Conservation (phyloP, 495 filamentous ascomycete genomes). For the Aspergillus coremiiformis region DNA sequence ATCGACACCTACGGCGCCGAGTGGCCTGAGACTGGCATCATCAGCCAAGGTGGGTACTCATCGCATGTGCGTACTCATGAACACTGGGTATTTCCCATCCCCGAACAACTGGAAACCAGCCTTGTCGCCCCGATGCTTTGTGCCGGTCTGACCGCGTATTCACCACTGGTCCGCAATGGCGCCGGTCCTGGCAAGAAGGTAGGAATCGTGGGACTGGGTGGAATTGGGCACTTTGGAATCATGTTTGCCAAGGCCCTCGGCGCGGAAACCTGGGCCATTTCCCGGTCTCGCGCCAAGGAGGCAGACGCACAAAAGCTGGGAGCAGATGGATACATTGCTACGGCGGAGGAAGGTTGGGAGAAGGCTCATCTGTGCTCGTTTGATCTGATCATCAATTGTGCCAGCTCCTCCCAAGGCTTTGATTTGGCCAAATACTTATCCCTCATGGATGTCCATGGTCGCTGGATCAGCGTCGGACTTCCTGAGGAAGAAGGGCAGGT, state of each 20-base stretch:
- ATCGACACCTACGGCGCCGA: constrained; percentile 58
- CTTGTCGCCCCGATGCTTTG: constrained; percentile 83
- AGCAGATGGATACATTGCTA: constrained; percentile 67
- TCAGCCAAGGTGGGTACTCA: constrained; percentile 58
- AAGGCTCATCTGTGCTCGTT: constrained; percentile 45
- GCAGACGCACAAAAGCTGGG: constrained; percentile 60
- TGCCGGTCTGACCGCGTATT: constrained; percentile 76
- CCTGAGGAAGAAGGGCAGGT: constrained; percentile 71
- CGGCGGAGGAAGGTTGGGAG: constrained; percentile 59
- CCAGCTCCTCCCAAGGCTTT: constrained; percentile 62
- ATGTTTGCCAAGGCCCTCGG: constrained; percentile 66
- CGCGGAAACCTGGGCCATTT: constrained; percentile 65
- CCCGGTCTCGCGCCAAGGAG: constrained; percentile 59
- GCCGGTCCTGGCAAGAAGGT: constrained; percentile 73
- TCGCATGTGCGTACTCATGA: constrained; percentile 69
- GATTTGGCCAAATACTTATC: constrained; percentile 64
- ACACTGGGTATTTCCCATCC: constrained; percentile 62
- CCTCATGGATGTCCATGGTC: constrained; percentile 75
- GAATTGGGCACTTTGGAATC: constrained; percentile 66
- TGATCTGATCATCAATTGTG: constrained; percentile 67
- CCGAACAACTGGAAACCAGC: constrained; percentile 57
- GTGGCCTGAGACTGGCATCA: constrained; percentile 55
- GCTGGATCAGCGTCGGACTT: constrained; percentile 75
- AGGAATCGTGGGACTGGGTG: constrained; percentile 71
- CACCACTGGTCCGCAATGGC: constrained; percentile 68